These are phyloP conservation scores for Verticillium isaacii DNA, from an alignment of 2,329 filamentous ascomycete species.

Conservation along the genomic window DNA sequence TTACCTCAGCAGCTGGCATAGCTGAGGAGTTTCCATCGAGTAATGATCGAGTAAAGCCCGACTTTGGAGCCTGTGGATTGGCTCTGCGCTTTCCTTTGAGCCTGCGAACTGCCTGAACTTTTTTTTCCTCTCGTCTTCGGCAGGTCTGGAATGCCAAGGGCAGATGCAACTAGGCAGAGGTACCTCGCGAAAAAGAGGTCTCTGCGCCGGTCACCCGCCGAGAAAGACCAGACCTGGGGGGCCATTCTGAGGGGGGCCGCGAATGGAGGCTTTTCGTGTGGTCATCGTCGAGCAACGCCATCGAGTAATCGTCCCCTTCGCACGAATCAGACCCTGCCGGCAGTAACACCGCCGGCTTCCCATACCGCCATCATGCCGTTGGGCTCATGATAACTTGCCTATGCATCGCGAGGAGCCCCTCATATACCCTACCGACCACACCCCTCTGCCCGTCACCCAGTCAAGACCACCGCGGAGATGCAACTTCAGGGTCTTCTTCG, in stretches of 20 bases:
- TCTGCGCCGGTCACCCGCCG: slow-evolving; percentile 1
- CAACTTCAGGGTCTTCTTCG: background rate
- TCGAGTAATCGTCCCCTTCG: background rate
- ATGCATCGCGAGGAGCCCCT: too few species aligned
- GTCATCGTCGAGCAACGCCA: background rate
- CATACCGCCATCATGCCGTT: background rate
- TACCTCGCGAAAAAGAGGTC: background rate
- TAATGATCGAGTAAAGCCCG: slow-evolving; percentile 36
- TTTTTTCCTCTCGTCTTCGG: background rate
- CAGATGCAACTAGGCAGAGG: background rate
- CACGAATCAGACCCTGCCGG: background rate
- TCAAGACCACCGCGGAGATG: background rate
- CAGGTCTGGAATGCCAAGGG: background rate
- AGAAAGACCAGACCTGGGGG: background rate
- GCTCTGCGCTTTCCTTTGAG: background rate
- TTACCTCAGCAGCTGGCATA: background rate
- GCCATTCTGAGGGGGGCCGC: background rate
- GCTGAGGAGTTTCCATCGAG: slow-evolving; percentile 36
- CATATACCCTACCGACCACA: background rate
- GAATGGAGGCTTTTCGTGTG: background rate
- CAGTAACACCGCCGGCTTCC: background rate
- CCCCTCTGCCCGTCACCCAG: background rate
- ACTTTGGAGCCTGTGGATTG: slow-evolving; percentile 2
- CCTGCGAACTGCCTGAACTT: background rate
- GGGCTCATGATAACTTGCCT: too few species aligned